Evolutionary conservation across 305 asterid genomes (phyloP), one percentile per base, ranked within the genome.

Genomic region (Striga hermonthica): DNA sequence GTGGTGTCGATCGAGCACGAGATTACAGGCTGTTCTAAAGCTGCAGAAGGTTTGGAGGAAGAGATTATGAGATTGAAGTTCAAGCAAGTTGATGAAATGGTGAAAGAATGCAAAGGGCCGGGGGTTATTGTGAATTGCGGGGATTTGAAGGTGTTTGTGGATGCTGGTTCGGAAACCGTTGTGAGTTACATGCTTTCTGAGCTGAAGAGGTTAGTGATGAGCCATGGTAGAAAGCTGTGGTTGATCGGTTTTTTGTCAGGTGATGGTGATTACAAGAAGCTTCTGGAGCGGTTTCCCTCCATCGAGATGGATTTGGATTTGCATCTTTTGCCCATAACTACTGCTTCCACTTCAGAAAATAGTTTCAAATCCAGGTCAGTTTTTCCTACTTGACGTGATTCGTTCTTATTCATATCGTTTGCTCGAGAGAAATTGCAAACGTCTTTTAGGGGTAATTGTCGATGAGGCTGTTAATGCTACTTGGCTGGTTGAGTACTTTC

Each of bases 291-390:
- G 70, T 70, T 87, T 70, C 95, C 95, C n/a, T 65, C 78, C 3
- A 72, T 82, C 50, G 90, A 82, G 72, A 76, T 64, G 59, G 95
- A 90, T 55, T 91, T 85, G 88, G 94, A 90, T 79, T 80, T 93
- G 82, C 80, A 90, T 64, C 75, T 88, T 71, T 71, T 87, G 69
- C 97, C 98, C 47, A 86, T 90, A 72, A 90, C 93, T 73, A 60
- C 73, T 62, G 66, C 85, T 53, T 74, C 81, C 41, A 48, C 54
- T 59, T 93, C 85, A 72, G 89, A 78, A 57, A 75, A 74, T 45
- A 39, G 70, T 62, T 79, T 92, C 76, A 81, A 71, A 76, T 84
- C 96, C 81, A 80, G 98, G 97, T 92, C 64, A 71, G 75, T 66
- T 22, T 22, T 22, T 73, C 50, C 50, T 12, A 15, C 50, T 40